Evolutionary conservation across 2,329 filamentous ascomycete genomes (phyloP).

Genomic region (Aspergillus luchuensis): DNA sequence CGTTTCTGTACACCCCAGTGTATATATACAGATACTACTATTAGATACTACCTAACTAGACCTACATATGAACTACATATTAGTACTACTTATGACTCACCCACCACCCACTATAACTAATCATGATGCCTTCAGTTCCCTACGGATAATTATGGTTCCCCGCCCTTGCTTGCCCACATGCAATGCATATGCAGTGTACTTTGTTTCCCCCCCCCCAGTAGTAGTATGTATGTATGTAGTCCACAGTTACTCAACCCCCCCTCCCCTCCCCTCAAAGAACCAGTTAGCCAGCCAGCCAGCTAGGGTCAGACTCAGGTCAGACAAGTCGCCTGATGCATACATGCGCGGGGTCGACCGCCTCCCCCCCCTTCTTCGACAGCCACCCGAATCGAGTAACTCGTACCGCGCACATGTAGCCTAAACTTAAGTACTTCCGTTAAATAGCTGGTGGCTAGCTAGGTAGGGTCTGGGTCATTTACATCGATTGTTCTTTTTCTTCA

Average conservation of each 20-base stretch:
- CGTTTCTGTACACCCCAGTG: constrained; percentile 6
- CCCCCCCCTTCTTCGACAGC: too few relatives aligned
- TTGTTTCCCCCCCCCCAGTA: background rate
- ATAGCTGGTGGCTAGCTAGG: too few relatives aligned
- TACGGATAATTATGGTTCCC: constrained; percentile 1
- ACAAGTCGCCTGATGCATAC: background rate
- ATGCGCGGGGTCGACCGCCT: background rate
- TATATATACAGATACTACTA: constrained; percentile 21
- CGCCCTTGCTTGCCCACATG: background rate
- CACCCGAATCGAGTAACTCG: background rate
- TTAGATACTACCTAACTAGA: background rate
- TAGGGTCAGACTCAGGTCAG: background rate
- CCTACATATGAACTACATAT: too few relatives aligned
- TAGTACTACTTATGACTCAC: background rate
- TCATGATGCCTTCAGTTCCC: too few relatives aligned
- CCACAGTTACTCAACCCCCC: background rate
- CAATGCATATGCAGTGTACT: constrained; percentile 6
- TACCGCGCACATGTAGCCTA: background rate
- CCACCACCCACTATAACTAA: too few relatives aligned
- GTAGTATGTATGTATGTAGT: too few relatives aligned
- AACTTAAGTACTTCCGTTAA: too few relatives aligned
- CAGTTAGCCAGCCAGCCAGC: too few relatives aligned
- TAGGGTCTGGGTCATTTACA: too few relatives aligned
- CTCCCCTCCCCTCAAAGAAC: background rate
- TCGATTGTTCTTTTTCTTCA: too few relatives aligned